phyloP scores from a whole-genome alignment of 805 yeast genomes.

The Saccharomycopsis sp. region DNA sequence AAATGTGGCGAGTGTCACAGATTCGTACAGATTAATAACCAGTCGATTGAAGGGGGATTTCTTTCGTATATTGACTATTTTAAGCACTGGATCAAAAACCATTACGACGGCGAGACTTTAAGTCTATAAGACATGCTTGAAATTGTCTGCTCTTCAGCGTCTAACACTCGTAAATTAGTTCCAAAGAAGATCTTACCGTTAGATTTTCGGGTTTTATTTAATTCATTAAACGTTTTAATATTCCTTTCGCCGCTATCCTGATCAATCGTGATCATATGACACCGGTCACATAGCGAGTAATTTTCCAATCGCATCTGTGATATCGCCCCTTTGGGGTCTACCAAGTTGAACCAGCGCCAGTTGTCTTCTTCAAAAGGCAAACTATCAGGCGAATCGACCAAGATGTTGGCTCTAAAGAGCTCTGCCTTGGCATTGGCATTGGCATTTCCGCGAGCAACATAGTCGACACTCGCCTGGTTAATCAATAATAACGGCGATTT shows the following conservation, averaged over 20 bases:
- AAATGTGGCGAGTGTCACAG: constrained; percentile 13
- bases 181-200: constrained; percentile 38
- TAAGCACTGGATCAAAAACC: constrained; percentile 15
- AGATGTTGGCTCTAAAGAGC: constrained; percentile 35
- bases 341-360: constrained; percentile 28
- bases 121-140: neutral
- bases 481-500: constrained; percentile 36
- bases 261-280: constrained; percentile 41
- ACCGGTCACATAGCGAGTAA: constrained; percentile 33
- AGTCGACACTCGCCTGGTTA: constrained; percentile 28
- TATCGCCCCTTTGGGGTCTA: constrained; percentile 12
- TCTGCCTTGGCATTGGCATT: constrained; percentile 10
- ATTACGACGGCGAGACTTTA: constrained; percentile 7
- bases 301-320: constrained; percentile 19
- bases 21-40: constrained; percentile 9
- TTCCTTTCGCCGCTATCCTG: constrained; percentile 31
- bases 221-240: constrained; percentile 29
- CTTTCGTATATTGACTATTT: constrained; percentile 13
- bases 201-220: constrained; percentile 30
- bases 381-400: constrained; percentile 24
- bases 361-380: constrained; percentile 34
- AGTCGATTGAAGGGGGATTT: constrained; percentile 16
- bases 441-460: constrained; percentile 13
- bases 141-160: neutral
- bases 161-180: constrained; percentile 24